Conservation (phyloP, 441 rosid species). For the Euphorbia celastroides region DNA sequence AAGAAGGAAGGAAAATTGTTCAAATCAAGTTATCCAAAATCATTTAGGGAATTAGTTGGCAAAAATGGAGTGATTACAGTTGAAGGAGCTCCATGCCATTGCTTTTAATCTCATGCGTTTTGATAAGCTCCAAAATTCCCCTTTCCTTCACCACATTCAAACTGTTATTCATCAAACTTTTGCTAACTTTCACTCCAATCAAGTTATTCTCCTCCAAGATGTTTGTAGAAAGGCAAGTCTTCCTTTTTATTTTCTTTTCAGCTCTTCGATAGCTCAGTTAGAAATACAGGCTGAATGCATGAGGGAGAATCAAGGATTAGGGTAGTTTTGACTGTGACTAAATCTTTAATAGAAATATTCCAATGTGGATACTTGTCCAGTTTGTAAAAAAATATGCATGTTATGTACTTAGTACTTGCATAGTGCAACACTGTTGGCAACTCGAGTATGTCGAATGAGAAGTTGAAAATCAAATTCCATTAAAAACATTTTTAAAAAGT, state of each 20-base stretch:
- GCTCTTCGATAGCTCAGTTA: no score
- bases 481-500: no score
- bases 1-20: constrained; percentile 75
- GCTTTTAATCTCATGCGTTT: constrained; percentile 73
- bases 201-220: constrained; percentile 62
- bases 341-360: no score
- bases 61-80: constrained; percentile 77
- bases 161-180: constrained; percentile 45
- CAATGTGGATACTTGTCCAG: no score
- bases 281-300: no score
- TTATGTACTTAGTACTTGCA: no score
- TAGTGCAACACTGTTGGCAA: no score
- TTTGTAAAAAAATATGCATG: no score
- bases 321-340: no score
- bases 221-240: constrained; percentile 69
- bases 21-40: constrained; percentile 76
- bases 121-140: constrained; percentile 51
- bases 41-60: constrained; percentile 77
- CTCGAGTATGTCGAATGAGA: no score
- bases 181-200: constrained; percentile 32
- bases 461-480: no score
- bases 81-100: constrained; percentile 75
- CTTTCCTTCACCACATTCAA: constrained; percentile 58
- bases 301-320: no score
- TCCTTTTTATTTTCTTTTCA: background rate